Conservation (phyloP, 257 asterid species). For the Solanum pimpinellifolium region DNA sequence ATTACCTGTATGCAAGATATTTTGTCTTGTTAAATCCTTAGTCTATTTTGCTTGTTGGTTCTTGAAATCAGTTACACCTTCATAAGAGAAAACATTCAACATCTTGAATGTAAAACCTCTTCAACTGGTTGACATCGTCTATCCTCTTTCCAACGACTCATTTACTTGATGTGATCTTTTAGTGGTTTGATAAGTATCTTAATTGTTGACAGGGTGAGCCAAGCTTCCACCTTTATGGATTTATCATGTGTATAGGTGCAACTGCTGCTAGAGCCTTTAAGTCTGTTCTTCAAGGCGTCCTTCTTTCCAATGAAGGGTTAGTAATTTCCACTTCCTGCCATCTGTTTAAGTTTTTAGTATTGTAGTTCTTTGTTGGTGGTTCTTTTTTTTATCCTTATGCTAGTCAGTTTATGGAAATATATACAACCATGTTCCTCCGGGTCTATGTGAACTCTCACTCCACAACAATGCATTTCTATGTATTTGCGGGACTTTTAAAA, state of each 20-base stretch:
- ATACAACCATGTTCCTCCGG: neutral
- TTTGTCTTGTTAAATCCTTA: neutral
- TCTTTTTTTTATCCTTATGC: neutral
- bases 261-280: conserved; percentile 30
- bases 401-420: neutral
- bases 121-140: neutral
- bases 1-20: neutral
- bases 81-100: neutral
- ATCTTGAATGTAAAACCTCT: neutral
- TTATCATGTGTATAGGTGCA: conserved; percentile 26
- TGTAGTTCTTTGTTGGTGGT: neutral
- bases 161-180: neutral
- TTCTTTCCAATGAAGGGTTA: conserved; percentile 31
- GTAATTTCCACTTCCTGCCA: neutral
- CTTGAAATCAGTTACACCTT: neutral
- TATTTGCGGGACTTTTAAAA: neutral
- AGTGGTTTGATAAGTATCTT: neutral
- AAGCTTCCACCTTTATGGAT: conserved; percentile 29
- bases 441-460: neutral
- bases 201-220: conserved; percentile 20
- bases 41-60: neutral
- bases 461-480: neutral
- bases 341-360: neutral
- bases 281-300: conserved; percentile 26
- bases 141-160: neutral